phyloP scores from a whole-genome alignment of 768 basidiomycete species.

The Phlebiopsis gigantea region DNA sequence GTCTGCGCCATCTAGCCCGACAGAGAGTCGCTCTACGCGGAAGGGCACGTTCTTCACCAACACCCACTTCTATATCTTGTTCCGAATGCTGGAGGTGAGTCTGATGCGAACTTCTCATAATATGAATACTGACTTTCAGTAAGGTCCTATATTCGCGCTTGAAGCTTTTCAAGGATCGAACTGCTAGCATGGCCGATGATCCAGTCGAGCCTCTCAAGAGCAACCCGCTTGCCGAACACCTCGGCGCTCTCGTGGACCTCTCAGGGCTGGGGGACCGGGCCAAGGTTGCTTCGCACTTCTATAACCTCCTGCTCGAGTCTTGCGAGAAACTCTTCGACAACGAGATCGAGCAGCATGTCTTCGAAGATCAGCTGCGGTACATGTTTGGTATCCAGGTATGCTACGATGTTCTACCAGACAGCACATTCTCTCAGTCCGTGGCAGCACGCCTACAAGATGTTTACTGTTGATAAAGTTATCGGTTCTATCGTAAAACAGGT shows the following conservation, averaged over 20 bases:
- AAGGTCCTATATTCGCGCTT: slow-evolving; percentile 84
- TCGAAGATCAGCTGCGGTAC: slow-evolving; percentile 87
- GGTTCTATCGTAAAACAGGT: slow-evolving; percentile 82
- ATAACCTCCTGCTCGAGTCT: slow-evolving; percentile 77
- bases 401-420: not conserved
- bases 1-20: slow-evolving; percentile 8
- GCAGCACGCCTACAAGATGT: slow-evolving; percentile 80
- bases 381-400: slow-evolving; percentile 80
- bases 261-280: slow-evolving; percentile 18
- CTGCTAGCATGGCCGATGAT: slow-evolving; percentile 38
- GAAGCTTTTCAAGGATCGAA: slow-evolving; percentile 70
- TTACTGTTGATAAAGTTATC: slow-evolving; percentile 91
- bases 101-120: too few species aligned
- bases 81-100: slow-evolving; percentile 83
- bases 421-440: not conserved
- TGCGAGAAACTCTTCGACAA: slow-evolving; percentile 91
- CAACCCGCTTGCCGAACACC: slow-evolving; percentile 33
- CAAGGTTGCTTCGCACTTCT: slow-evolving; percentile 61
- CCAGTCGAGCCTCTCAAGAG: slow-evolving; percentile 18
- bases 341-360: slow-evolving; percentile 79
- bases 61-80: slow-evolving; percentile 78
- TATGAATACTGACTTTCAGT: too few species aligned
- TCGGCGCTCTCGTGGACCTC: slow-evolving; percentile 29
- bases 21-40: slow-evolving; percentile 29
- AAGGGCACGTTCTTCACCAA: slow-evolving; percentile 81